These are phyloP conservation scores for Fusarium avenaceum DNA, from an alignment of 2,329 filamentous ascomycete genomes.

Conservation along the genomic window DNA sequence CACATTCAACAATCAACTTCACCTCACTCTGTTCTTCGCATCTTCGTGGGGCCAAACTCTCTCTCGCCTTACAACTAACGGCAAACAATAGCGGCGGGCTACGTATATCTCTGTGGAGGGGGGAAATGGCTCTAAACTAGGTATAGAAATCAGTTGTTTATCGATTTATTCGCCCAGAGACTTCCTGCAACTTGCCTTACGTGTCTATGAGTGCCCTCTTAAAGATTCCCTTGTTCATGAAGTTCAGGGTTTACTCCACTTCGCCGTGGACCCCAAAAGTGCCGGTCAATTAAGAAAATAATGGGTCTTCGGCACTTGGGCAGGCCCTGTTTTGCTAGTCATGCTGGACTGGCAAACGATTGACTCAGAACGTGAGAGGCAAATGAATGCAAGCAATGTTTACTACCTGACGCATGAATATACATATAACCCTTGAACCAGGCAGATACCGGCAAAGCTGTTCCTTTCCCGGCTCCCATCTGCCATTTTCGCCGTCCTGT, in stretches of 20 bases:
- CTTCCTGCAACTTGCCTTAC: background rate
- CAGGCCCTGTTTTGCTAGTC: background rate
- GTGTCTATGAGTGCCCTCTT: background rate
- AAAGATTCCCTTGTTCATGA: background rate
- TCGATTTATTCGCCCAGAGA: background rate
- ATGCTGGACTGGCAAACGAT: background rate
- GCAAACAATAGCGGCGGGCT: too few relatives aligned
- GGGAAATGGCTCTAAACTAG: too few relatives aligned
- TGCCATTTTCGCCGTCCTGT: conserved; percentile 44
- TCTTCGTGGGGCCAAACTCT: too few relatives aligned
- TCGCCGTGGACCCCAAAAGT: conserved; percentile 7
- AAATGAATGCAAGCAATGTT: conserved; percentile 17
- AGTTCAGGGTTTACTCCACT: conserved; percentile 3
- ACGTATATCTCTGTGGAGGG: too few relatives aligned
- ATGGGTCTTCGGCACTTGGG: conserved; percentile 6
- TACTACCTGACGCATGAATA: conserved; percentile 36
- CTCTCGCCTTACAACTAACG: too few relatives aligned
- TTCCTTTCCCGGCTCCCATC: conserved; percentile 25
- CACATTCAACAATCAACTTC: too few relatives aligned
- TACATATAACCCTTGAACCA: conserved; percentile 33
- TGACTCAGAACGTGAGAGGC: background rate
- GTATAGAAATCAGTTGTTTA: too few relatives aligned
- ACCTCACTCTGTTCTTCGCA: too few relatives aligned
- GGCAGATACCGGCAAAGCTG: conserved; percentile 30
- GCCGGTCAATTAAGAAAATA: background rate